Evolutionary conservation across 2,329 filamentous ascomycete genomes (phyloP).

Genomic region (Septoria linicola): DNA sequence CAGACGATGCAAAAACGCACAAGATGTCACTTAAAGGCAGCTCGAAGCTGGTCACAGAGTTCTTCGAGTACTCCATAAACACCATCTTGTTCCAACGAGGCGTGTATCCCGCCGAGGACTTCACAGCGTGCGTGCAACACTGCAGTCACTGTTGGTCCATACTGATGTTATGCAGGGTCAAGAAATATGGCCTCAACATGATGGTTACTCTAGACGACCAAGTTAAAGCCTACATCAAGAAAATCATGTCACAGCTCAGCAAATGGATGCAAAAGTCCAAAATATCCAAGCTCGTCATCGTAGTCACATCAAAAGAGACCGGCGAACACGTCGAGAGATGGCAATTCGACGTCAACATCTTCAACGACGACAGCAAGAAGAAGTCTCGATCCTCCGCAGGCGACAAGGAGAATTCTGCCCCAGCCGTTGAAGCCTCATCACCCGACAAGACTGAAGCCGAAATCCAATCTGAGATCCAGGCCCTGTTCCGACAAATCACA

Average conservation of each 20-base stretch:
- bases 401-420: slow-evolving; percentile 69
- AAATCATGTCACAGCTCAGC: slow-evolving; percentile 97
- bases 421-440: slow-evolving; percentile 26
- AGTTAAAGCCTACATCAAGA: slow-evolving; percentile 98
- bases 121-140: slow-evolving; percentile 67
- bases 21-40: slow-evolving; percentile 86
- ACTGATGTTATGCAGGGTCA: slow-evolving; percentile 58
- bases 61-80: slow-evolving; percentile 98
- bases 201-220: slow-evolving; percentile 95
- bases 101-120: slow-evolving; percentile 90
- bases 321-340: slow-evolving; percentile 94
- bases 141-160: not conserved
- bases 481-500: slow-evolving; percentile 96
- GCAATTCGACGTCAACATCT: slow-evolving; percentile 73
- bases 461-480: slow-evolving; percentile 93
- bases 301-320: slow-evolving; percentile 95
- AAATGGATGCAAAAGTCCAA: slow-evolving; percentile 98
- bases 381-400: slow-evolving; percentile 34
- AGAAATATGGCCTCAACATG: slow-evolving; percentile 99
- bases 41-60: slow-evolving; percentile 63
- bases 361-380: slow-evolving; percentile 46
- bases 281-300: slow-evolving; percentile 94
- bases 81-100: slow-evolving; percentile 91
- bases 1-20: slow-evolving; percentile 83
- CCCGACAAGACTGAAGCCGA: slow-evolving; percentile 84